Conservation (phyloP, 192 early-diverging fungal genomes). For the Podila epicladia region DNA sequence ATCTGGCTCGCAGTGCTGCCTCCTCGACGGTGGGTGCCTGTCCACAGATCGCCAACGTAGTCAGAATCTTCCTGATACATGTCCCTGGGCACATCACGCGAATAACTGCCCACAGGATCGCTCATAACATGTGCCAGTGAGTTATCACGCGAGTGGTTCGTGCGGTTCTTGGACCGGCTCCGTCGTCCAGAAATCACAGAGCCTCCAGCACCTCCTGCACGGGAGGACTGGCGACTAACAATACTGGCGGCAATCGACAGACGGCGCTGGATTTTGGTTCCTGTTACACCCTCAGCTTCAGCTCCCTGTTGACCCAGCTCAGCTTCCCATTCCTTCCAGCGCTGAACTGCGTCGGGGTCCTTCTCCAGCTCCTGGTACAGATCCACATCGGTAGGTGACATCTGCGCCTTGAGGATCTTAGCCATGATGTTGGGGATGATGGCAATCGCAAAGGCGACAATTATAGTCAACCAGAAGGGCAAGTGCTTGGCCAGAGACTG, state of each 20-base stretch:
- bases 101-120: not conserved
- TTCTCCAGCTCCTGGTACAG: constrained; percentile 56
- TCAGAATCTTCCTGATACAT: constrained; percentile 18
- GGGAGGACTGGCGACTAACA: constrained; percentile 33
- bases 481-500: constrained; percentile 50
- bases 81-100: constrained; percentile 11
- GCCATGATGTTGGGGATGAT: constrained; percentile 62
- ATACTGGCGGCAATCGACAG: constrained; percentile 50
- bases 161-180: constrained; percentile 3
- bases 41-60: constrained; percentile 17
- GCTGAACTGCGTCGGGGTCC: constrained; percentile 50
- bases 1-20: constrained; percentile 28
- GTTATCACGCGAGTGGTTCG: constrained; percentile 1
- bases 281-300: constrained; percentile 45
- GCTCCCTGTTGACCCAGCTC: constrained; percentile 47
- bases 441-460: constrained; percentile 64
- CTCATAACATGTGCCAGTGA: not conserved
- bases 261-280: constrained; percentile 47
- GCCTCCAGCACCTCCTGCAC: not conserved
- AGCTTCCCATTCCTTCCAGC: constrained; percentile 51
- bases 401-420: constrained; percentile 50
- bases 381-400: constrained; percentile 53
- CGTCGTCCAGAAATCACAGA: constrained; percentile 22
- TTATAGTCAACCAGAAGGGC: constrained; percentile 67
- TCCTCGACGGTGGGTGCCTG: constrained; percentile 14